Percentiles rank a stretch among this genome's conserved stretches.
These are phyloP conservation scores for Umbelopsis sp. DNA, from an alignment of 371 early-diverging fungal species.

Conservation along the genomic window DNA sequence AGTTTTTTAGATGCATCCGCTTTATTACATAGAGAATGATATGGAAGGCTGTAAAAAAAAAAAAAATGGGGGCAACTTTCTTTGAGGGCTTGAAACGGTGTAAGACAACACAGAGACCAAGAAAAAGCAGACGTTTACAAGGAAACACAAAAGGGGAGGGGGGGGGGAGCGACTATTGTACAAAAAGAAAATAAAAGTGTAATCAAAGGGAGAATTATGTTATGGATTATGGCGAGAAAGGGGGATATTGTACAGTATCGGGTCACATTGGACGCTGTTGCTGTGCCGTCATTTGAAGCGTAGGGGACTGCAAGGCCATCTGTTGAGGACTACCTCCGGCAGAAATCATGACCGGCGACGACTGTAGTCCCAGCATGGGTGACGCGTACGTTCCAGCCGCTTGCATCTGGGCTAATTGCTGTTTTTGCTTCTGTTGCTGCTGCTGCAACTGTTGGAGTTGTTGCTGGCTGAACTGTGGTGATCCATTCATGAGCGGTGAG, in stretches of 20 bases:
- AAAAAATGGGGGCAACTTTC: neutral
- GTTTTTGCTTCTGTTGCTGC: slow-evolving; percentile 16
- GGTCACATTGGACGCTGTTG: slow-evolving; percentile 10
- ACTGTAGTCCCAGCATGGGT: slow-evolving; percentile 11
- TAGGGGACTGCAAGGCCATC: slow-evolving; percentile 11
- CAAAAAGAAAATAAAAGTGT: neutral
- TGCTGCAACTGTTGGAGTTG: slow-evolving; percentile 15
- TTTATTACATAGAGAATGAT: neutral
- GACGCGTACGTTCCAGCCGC: slow-evolving; percentile 17
- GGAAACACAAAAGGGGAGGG: slow-evolving; percentile 6
- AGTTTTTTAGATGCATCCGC: neutral
- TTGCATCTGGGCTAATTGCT: slow-evolving; percentile 15
- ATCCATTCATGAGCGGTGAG: slow-evolving; percentile 5
- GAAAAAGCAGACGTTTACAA: slow-evolving; percentile 4
- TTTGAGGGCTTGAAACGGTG: neutral
- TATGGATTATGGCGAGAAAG: slow-evolving; percentile 13
- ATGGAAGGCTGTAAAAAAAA: neutral
- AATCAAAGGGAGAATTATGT: neutral
- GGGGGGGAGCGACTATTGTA: slow-evolving; percentile 2
- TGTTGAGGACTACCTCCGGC: slow-evolving; percentile 12
- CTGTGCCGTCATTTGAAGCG: slow-evolving; percentile 7
- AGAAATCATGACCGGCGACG: slow-evolving; percentile 10
- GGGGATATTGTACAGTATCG: slow-evolving; percentile 8
- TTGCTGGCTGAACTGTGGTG: slow-evolving; percentile 1
- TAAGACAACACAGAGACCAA: neutral